Evolutionary conservation across 805 yeast species (phyloP).

Genomic region (Yarrowia sp.): DNA sequence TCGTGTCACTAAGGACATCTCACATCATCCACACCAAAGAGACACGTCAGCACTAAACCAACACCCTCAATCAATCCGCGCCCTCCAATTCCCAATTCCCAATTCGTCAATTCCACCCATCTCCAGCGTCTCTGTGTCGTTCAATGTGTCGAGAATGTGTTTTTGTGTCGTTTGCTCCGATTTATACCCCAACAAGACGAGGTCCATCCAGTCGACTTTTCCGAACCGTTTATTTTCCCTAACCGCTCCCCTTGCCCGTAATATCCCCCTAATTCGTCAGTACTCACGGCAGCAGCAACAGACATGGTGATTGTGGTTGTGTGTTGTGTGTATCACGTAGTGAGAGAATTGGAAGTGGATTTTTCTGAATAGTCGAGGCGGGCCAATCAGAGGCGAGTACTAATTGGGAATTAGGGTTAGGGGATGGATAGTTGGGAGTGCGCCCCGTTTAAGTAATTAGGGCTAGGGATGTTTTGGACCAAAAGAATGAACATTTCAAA

Average conservation of each 20-base stretch:
- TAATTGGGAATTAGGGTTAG: slow-evolving; percentile 8
- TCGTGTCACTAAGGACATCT: too few species aligned
- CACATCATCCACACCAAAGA: too few species aligned
- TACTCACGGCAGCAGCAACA: slow-evolving; percentile 28
- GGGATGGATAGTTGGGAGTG: not conserved
- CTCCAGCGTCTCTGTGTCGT: too few species aligned
- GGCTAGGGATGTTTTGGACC: not conserved
- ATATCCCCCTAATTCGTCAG: not conserved
- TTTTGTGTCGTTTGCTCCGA: not conserved
- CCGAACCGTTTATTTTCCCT: not conserved
- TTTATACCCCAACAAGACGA: too few species aligned
- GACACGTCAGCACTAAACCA: too few species aligned
- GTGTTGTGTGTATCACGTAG: slow-evolving; percentile 26
- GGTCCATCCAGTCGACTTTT: too few species aligned
- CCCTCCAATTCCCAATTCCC: too few species aligned
- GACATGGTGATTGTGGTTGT: slow-evolving; percentile 26
- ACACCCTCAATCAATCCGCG: too few species aligned
- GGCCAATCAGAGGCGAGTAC: slow-evolving; percentile 19
- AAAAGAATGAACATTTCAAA: too few species aligned
- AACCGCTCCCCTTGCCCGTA: not conserved
- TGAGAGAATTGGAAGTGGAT: slow-evolving; percentile 15
- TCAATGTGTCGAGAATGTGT: too few species aligned
- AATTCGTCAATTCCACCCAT: too few species aligned
- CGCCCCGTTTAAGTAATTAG: not conserved
- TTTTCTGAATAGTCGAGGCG: slow-evolving; percentile 13